Percentiles rank a stretch among this genome's conserved stretches.
These are phyloP conservation scores for Olyra latifolia DNA, from an alignment of 176 grass and related monocot genomes.

Conservation along the genomic window DNA sequence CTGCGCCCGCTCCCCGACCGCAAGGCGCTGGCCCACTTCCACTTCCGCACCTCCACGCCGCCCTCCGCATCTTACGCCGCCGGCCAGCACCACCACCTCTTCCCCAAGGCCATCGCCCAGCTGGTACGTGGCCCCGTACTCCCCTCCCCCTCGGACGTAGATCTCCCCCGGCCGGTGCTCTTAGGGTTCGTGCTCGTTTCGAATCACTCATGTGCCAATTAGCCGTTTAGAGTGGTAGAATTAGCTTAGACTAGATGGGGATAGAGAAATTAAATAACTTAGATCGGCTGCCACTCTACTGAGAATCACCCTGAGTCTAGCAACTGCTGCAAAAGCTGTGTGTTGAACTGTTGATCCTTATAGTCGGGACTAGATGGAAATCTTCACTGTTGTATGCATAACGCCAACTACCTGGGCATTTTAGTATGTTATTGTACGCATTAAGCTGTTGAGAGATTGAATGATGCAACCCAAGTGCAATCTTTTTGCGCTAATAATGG, in stretches of 20 bases:
- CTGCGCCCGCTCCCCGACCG: constrained; percentile 83
- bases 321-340: background rate
- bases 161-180: background rate
- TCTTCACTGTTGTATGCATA: background rate
- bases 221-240: background rate
- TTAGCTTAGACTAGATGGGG: background rate
- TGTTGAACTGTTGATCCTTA: background rate
- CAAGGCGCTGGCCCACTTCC: constrained; percentile 83
- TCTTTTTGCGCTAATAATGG: background rate
- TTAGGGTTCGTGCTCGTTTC: constrained; percentile 7
- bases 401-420: background rate
- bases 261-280: background rate
- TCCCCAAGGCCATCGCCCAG: constrained; percentile 92
- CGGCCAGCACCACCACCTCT: constrained; percentile 68
- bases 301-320: background rate
- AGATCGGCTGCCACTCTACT: background rate
- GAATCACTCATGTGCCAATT: constrained; percentile 8
- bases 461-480: background rate
- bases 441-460: background rate
- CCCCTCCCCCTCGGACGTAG: background rate
- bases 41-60: constrained; percentile 67
- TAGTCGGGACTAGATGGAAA: background rate
- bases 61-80: constrained; percentile 30
- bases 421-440: background rate
- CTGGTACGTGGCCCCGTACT: constrained; percentile 43